phyloP scores from a whole-genome alignment of 208 protist species.

The Wallacemonas sp. region DNA sequence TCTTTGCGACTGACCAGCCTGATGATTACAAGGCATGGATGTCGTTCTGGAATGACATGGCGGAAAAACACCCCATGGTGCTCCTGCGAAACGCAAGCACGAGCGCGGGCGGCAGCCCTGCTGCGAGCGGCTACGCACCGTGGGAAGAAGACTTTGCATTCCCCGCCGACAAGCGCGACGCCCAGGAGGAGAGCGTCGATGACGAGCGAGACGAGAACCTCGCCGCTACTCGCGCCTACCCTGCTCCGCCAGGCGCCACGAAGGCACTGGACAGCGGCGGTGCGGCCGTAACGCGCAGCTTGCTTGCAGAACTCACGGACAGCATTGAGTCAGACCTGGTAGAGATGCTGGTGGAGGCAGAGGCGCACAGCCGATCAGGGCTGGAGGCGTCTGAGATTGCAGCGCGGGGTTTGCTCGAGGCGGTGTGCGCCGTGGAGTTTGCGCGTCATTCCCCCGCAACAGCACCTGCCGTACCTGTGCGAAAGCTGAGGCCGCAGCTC shows the following conservation, averaged over 20 bases:
- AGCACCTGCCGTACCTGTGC: neutral
- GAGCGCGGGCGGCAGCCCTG: neutral
- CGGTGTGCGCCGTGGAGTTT: neutral
- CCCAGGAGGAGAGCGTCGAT: neutral
- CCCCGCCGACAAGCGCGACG: neutral
- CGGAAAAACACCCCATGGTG: constrained; percentile 28
- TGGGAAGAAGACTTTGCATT: constrained; percentile 3
- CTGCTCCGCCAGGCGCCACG: neutral
- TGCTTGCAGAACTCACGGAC: neutral
- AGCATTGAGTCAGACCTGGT: neutral
- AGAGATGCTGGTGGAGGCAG: constrained; percentile 2
- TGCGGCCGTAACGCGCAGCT: neutral
- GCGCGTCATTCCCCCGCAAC: neutral
- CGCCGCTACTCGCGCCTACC: constrained; percentile 12
- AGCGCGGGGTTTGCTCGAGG: constrained; percentile 17
- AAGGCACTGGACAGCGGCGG: neutral
- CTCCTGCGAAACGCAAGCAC: constrained; percentile 12
- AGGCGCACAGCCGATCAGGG: constrained; percentile 9
- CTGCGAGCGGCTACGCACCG: neutral
- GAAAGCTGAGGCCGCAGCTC: neutral
- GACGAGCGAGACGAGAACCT: constrained; percentile 12
- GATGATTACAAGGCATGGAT: constrained; percentile 45
- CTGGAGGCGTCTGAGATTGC: constrained; percentile 19
- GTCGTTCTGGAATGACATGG: constrained; percentile 40
- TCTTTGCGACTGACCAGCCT: constrained; percentile 45